These are phyloP conservation scores for Suhomyces chickasaworum DNA, from an alignment of 1,139 yeast genomes.

Conservation along the genomic window DNA sequence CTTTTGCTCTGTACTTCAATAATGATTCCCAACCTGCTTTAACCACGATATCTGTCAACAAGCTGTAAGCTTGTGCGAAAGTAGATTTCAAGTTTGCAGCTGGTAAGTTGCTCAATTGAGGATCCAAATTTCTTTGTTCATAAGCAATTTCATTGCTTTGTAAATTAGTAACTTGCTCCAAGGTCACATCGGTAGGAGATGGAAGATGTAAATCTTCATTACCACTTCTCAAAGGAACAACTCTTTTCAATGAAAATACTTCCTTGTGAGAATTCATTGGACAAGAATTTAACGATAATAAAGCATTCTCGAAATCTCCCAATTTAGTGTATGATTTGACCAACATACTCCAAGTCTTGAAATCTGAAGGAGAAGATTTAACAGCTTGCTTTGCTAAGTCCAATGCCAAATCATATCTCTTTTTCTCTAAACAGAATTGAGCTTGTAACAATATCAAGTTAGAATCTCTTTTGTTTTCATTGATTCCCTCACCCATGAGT, in stretches of 20 bases:
- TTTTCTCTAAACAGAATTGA: slow-evolving; percentile 66
- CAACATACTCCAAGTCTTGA: slow-evolving; percentile 76
- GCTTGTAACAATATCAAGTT: slow-evolving; percentile 64
- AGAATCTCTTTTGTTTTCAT: slow-evolving; percentile 62
- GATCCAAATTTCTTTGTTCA: slow-evolving; percentile 63
- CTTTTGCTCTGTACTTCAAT: slow-evolving; percentile 73
- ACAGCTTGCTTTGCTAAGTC: slow-evolving; percentile 75
- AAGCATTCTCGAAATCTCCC: slow-evolving; percentile 74
- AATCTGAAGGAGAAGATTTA: slow-evolving; percentile 81
- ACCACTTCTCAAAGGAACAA: slow-evolving; percentile 57
- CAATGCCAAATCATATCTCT: slow-evolving; percentile 70
- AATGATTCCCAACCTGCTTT: slow-evolving; percentile 90
- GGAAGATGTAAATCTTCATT: slow-evolving; percentile 69
- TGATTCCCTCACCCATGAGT: slow-evolving; percentile 61
- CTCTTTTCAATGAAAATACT: slow-evolving; percentile 56
- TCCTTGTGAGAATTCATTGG: slow-evolving; percentile 84
- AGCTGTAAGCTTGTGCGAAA: slow-evolving; percentile 74
- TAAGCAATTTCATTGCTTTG: slow-evolving; percentile 52
- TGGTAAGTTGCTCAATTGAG: slow-evolving; percentile 69
- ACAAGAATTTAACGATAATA: slow-evolving; percentile 82
- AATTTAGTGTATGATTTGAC: slow-evolving; percentile 71
- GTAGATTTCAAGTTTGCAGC: slow-evolving; percentile 79
- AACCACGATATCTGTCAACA: slow-evolving; percentile 71
- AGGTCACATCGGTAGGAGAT: slow-evolving; percentile 74
- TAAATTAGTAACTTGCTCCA: slow-evolving; percentile 60